phyloP scores from a whole-genome alignment of 2,329 filamentous ascomycete genomes.

The Aspergillus oerlinghausenensis region DNA sequence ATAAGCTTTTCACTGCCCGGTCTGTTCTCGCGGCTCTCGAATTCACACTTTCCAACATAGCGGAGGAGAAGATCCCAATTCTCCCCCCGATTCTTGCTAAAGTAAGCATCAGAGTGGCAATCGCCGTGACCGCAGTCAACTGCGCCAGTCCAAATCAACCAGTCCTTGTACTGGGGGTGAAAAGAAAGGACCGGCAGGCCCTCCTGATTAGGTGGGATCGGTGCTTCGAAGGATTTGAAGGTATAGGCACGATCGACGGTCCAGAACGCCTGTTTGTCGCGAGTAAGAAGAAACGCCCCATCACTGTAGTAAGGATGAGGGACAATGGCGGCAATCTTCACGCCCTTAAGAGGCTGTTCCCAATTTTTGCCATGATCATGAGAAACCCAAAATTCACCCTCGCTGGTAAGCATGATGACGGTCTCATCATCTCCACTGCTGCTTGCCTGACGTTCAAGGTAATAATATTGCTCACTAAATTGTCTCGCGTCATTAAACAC shows the following conservation, averaged over 20 bases:
- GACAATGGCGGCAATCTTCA: slow-evolving; percentile 66
- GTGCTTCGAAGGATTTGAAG: slow-evolving; percentile 70
- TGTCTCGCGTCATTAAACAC: slow-evolving; percentile 55
- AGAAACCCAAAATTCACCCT: slow-evolving; percentile 65
- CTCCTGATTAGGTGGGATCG: slow-evolving; percentile 52
- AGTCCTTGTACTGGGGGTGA: slow-evolving; percentile 79
- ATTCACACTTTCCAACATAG: slow-evolving; percentile 78
- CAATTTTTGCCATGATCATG: slow-evolving; percentile 87
- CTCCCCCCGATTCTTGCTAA: slow-evolving; percentile 71
- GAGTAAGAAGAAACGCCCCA: slow-evolving; percentile 78
- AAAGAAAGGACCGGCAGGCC: slow-evolving; percentile 62
- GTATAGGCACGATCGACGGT: slow-evolving; percentile 72
- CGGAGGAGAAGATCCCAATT: slow-evolving; percentile 73
- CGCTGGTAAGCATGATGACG: slow-evolving; percentile 56
- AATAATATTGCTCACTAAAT: slow-evolving; percentile 56
- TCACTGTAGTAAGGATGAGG: slow-evolving; percentile 80
- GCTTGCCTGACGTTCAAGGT: slow-evolving; percentile 71
- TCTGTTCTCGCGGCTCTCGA: slow-evolving; percentile 64
- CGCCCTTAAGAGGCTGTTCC: slow-evolving; percentile 64
- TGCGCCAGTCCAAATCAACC: slow-evolving; percentile 83
- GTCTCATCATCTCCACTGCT: slow-evolving; percentile 68
- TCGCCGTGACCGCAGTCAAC: slow-evolving; percentile 60
- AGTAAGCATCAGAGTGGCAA: slow-evolving; percentile 71
- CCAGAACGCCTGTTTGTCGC: slow-evolving; percentile 65
- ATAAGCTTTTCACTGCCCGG: slow-evolving; percentile 60